Evolutionary conservation across 495 filamentous ascomycete genomes (phyloP).

Genomic region (Penicillium atrosanguineum): DNA sequence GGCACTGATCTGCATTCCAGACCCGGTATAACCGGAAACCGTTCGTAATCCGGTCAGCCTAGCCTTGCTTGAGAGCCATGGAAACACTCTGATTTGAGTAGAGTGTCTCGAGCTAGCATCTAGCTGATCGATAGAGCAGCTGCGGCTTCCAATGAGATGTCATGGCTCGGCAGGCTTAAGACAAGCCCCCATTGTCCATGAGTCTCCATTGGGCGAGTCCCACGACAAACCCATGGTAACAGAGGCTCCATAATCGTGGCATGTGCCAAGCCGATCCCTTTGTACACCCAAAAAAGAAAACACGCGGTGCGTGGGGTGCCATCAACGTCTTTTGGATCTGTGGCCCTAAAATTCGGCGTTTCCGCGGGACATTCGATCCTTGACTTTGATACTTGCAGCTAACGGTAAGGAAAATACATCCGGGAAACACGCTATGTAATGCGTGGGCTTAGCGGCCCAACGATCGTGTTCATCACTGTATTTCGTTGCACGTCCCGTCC

Average conservation of each 20-base stretch:
- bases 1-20: slow-evolving; percentile 16
- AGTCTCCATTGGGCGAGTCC: background rate
- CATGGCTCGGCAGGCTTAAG: background rate
- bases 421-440: slow-evolving; percentile 5
- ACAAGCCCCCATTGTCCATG: background rate
- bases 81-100: background rate
- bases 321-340: background rate
- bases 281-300: background rate
- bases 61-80: slow-evolving; percentile 6
- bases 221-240: background rate
- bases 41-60: slow-evolving; percentile 8
- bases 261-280: slow-evolving; percentile 1
- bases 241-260: background rate
- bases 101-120: background rate
- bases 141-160: background rate
- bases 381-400: background rate
- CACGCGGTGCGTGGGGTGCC: background rate
- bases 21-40: background rate
- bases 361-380: background rate
- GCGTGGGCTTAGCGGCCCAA: slow-evolving; percentile 18
- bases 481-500: background rate
- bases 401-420: slow-evolving; percentile 14
- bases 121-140: background rate
- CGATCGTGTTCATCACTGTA: slow-evolving; percentile 2
- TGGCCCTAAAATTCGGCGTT: background rate